Conservation (phyloP, 768 basidiomycete species). For the Gymnopilus dilepis region DNA sequence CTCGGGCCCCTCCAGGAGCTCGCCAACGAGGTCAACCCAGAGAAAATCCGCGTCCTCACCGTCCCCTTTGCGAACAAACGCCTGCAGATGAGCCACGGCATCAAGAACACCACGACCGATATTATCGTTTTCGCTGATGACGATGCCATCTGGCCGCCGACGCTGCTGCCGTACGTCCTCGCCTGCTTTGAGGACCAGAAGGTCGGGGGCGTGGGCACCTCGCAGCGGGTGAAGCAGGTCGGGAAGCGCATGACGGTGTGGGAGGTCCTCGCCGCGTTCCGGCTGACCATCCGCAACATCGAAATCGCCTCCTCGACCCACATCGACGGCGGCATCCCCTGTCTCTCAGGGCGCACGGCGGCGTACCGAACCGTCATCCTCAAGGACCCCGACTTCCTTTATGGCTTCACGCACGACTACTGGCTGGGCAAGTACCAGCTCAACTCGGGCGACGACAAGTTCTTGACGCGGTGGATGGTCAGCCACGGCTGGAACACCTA, state of each 20-base stretch:
- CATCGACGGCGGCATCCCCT: slow-evolving; percentile 91
- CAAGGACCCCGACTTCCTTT: slow-evolving; percentile 92
- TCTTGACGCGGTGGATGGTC: slow-evolving; percentile 96
- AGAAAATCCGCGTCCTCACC: slow-evolving; percentile 84
- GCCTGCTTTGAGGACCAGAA: slow-evolving; percentile 96
- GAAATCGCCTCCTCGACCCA: slow-evolving; percentile 90
- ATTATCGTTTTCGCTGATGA: slow-evolving; percentile 96
- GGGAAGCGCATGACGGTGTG: slow-evolving; percentile 87
- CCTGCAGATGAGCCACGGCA: slow-evolving; percentile 92
- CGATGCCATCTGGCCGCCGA: slow-evolving; percentile 95
- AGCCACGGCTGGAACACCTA: slow-evolving; percentile 96
- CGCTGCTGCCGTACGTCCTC: slow-evolving; percentile 84
- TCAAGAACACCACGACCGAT: slow-evolving; percentile 88
- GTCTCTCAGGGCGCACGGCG: slow-evolving; percentile 91
- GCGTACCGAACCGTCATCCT: slow-evolving; percentile 94
- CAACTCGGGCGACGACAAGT: slow-evolving; percentile 94
- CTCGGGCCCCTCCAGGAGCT: slow-evolving; percentile 86
- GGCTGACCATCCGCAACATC: slow-evolving; percentile 91
- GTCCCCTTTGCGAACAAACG: slow-evolving; percentile 95
- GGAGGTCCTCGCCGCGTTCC: slow-evolving; percentile 94
- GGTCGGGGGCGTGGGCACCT: slow-evolving; percentile 90
- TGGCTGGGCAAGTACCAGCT: slow-evolving; percentile 95
- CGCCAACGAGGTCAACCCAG: slow-evolving; percentile 85
- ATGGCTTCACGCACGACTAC: slow-evolving; percentile 93
- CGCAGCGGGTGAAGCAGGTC: slow-evolving; percentile 84